Percentiles rank a stretch among this genome's conserved stretches.
Evolutionary conservation across 345 rosid species (phyloP).

Genomic region (Ceriops zippeliana): DNA sequence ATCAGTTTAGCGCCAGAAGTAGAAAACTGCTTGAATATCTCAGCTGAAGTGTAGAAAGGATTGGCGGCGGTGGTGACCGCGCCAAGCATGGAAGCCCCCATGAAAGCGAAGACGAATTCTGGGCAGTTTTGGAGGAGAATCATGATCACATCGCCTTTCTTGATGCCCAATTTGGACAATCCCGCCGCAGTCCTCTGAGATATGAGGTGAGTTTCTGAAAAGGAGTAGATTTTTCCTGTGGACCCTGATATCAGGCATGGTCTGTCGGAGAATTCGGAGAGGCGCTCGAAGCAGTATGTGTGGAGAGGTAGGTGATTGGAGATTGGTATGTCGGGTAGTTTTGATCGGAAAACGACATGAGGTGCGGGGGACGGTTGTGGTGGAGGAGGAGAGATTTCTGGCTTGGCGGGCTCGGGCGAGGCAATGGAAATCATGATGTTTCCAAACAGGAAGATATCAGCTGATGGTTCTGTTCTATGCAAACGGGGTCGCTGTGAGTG

Average conservation of each 20-base stretch:
- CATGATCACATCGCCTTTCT: slow-evolving; percentile 83
- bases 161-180: slow-evolving; percentile 47
- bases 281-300: slow-evolving; percentile 59
- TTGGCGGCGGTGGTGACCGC: slow-evolving; percentile 78
- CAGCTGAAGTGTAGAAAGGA: slow-evolving; percentile 75
- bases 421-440: slow-evolving; percentile 26
- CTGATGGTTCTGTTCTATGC: not conserved
- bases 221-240: slow-evolving; percentile 42
- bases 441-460: not conserved
- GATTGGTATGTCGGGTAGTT: slow-evolving; percentile 69
- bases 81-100: slow-evolving; percentile 87
- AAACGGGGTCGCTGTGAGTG: not conserved
- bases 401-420: slow-evolving; percentile 18
- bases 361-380: slow-evolving; percentile 13
- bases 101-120: slow-evolving; percentile 77
- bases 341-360: slow-evolving; percentile 59
- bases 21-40: slow-evolving; percentile 59
- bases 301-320: slow-evolving; percentile 76
- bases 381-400: slow-evolving; percentile 15
- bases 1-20: slow-evolving; percentile 55
- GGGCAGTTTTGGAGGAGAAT: slow-evolving; percentile 74
- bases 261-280: slow-evolving; percentile 33
- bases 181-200: slow-evolving; percentile 58
- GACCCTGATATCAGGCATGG: slow-evolving; percentile 70
- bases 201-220: slow-evolving; percentile 48